phyloP scores from a whole-genome alignment of 208 protist species.

The Trichomonas tenax region DNA sequence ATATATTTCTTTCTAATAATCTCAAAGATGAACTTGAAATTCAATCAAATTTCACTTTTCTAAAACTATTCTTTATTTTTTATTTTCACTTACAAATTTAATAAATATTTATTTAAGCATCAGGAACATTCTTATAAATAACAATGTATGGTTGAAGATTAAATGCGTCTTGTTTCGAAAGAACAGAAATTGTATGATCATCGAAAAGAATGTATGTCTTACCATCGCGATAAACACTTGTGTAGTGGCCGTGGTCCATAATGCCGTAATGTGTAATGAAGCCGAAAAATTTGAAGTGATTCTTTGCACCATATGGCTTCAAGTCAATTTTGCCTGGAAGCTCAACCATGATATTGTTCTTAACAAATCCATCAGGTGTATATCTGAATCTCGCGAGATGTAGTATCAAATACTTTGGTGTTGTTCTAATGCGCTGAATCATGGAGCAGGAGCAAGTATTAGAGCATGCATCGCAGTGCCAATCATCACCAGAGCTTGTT shows the following conservation, averaged over 20 bases:
- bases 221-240: neutral
- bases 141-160: neutral
- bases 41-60: too few species aligned
- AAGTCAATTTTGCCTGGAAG: neutral
- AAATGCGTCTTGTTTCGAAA: neutral
- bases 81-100: neutral
- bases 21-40: too few species aligned
- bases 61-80: neutral
- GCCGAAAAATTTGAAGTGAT: neutral
- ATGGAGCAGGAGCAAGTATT: neutral
- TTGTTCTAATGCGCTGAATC: neutral
- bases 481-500: neutral
- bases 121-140: neutral
- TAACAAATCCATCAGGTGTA: neutral
- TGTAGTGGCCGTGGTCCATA: neutral
- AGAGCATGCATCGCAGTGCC: neutral
- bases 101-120: neutral
- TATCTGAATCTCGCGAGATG: neutral
- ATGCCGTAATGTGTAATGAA: neutral
- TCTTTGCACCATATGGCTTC: neutral
- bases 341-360: neutral
- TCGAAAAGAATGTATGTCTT: neutral
- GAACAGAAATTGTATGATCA: neutral
- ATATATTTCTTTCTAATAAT: too few species aligned
- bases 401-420: neutral